A percentile compares a stretch with the other conserved stretches of the same genome.
These are phyloP conservation scores for Lactarius pseudohatsudake DNA, from an alignment of 768 basidiomycete species.

Conservation along the genomic window DNA sequence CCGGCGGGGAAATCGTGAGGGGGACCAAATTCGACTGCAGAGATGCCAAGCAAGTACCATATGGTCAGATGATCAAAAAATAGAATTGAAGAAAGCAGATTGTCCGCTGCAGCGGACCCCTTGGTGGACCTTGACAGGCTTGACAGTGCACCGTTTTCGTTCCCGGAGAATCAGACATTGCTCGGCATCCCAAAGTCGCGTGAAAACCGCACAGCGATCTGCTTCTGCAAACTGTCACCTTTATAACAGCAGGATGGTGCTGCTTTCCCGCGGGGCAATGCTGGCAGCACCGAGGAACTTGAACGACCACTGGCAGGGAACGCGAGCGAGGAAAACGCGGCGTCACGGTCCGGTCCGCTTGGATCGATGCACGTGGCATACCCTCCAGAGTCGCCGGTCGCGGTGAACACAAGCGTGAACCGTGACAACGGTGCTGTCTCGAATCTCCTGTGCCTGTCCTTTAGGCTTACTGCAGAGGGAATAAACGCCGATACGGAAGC, in stretches of 20 bases:
- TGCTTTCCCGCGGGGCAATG: background rate
- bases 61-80: background rate
- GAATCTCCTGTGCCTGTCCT: background rate
- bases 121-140: too few relatives aligned
- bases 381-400: background rate
- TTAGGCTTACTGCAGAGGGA: background rate
- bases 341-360: background rate
- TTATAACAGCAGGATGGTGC: background rate
- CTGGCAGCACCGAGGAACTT: background rate
- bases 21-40: constrained; percentile 43
- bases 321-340: background rate
- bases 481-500: background rate
- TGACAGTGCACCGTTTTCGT: background rate
- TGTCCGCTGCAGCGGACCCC: too few relatives aligned
- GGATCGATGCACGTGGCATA: background rate
- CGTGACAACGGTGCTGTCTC: background rate
- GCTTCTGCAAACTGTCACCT: background rate
- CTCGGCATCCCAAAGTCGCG: background rate
- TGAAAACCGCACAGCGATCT: background rate
- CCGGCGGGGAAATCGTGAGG: constrained; percentile 75
- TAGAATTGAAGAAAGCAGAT: background rate
- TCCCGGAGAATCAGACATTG: constrained; percentile 9
- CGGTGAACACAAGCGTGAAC: too few relatives aligned
- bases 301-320: too few relatives aligned
- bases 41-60: background rate